Percentiles rank a stretch among this genome's conserved stretches.
phyloP scores from a whole-genome alignment of 2,329 filamentous ascomycete genomes.

The Fonsecaea multimorphosa region DNA sequence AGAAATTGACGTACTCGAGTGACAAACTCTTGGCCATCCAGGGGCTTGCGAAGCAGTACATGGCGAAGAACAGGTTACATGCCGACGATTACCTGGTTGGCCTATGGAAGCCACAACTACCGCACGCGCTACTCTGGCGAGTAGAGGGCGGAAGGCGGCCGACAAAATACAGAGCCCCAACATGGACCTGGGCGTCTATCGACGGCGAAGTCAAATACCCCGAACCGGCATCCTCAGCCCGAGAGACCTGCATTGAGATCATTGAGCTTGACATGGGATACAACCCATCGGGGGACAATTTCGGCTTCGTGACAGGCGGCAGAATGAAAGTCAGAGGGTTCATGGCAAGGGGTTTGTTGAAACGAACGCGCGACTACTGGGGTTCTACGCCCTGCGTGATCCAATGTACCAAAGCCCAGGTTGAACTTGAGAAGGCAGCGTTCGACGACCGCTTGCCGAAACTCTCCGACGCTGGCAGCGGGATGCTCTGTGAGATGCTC shows the following conservation, averaged over 20 bases:
- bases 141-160: slow-evolving; percentile 35
- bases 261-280: slow-evolving; percentile 35
- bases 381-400: slow-evolving; percentile 37
- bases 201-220: slow-evolving; percentile 39
- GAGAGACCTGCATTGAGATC: slow-evolving; percentile 39
- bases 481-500: slow-evolving; percentile 37
- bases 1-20: slow-evolving; percentile 35
- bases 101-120: slow-evolving; percentile 38
- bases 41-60: slow-evolving; percentile 39
- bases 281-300: slow-evolving; percentile 30
- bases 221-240: slow-evolving; percentile 30
- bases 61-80: slow-evolving; percentile 35
- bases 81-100: slow-evolving; percentile 38
- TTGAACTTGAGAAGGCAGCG: slow-evolving; percentile 36
- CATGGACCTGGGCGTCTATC: slow-evolving; percentile 40
- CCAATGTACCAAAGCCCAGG: slow-evolving; percentile 33
- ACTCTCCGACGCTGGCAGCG: slow-evolving; percentile 32
- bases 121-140: slow-evolving; percentile 38
- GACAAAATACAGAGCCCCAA: slow-evolving; percentile 37
- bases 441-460: slow-evolving; percentile 40
- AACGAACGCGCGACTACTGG: slow-evolving; percentile 40
- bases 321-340: slow-evolving; percentile 38
- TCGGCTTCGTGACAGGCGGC: slow-evolving; percentile 35
- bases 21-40: slow-evolving; percentile 39
- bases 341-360: slow-evolving; percentile 37